A percentile compares a stretch with the other conserved stretches of the same genome.
phyloP scores from a whole-genome alignment of 2,329 filamentous ascomycete species.

The Thelonectria olida region DNA sequence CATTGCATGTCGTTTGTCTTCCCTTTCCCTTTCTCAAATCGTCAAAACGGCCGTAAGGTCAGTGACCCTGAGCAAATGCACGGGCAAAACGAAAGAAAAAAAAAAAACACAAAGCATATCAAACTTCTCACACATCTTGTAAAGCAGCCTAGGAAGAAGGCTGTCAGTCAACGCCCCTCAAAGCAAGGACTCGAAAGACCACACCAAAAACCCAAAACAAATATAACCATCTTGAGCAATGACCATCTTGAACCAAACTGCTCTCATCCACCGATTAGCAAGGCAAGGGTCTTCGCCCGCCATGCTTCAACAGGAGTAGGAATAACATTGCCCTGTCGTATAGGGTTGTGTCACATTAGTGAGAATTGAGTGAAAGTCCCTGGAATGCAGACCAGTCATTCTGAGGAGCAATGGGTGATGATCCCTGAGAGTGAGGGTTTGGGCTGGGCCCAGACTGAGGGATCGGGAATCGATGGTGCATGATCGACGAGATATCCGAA shows the following conservation, averaged over 20 bases:
- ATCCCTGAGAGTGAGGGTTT: conserved; percentile 47
- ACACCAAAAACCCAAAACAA: conserved; percentile 5
- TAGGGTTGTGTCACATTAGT: conserved; percentile 45
- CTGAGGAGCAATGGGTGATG: conserved; percentile 54
- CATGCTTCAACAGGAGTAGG: background rate
- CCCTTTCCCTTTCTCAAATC: conserved; percentile 30
- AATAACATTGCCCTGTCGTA: conserved; percentile 11
- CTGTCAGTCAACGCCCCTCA: conserved; percentile 33
- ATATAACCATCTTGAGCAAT: background rate
- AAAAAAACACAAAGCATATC: too few species aligned
- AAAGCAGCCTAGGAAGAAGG: conserved; percentile 16
- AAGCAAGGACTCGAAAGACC: conserved; percentile 29
- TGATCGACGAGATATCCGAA: conserved; percentile 53
- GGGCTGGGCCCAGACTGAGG: conserved; percentile 49
- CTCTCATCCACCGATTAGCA: conserved; percentile 14
- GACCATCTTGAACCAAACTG: conserved; percentile 19
- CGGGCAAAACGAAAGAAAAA: conserved; percentile 29
- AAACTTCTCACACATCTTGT: conserved; percentile 31
- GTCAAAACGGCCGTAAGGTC: conserved; percentile 36
- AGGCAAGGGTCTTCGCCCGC: background rate
- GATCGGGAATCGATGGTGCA: conserved; percentile 58
- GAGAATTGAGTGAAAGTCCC: conserved; percentile 75
- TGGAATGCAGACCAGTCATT: conserved; percentile 73
- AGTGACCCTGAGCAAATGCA: conserved; percentile 36
- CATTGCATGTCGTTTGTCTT: conserved; percentile 40